Percentiles rank a stretch among this genome's conserved stretches.
Evolutionary conservation across 805 yeast species (phyloP).

Genomic region (Yarrowia deformans): DNA sequence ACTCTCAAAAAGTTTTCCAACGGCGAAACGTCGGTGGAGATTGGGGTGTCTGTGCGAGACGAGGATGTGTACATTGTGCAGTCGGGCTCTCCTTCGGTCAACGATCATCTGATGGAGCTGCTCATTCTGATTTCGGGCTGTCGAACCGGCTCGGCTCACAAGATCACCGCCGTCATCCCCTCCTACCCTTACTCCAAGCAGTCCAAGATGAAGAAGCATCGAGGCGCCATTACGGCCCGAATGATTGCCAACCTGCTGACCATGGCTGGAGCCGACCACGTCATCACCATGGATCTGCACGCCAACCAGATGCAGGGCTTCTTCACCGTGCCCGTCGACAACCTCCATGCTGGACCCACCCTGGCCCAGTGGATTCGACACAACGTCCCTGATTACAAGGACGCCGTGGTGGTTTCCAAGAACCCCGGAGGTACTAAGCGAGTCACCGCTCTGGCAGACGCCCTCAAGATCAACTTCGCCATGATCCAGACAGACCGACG

Average conservation of each 20-base stretch:
- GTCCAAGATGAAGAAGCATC: conserved; percentile 96
- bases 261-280: conserved; percentile 99
- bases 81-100: conserved; percentile 83
- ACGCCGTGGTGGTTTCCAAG: conserved; percentile 94
- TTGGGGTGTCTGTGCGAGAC: conserved; percentile 93
- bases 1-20: conserved; percentile 90
- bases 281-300: conserved; percentile 92
- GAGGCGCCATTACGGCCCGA: conserved; percentile 98
- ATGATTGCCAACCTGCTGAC: conserved; percentile 92
- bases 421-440: conserved; percentile 99
- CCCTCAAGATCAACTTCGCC: conserved; percentile 93
- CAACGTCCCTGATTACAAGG: conserved; percentile 79
- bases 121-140: conserved; percentile 93
- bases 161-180: conserved; percentile 95
- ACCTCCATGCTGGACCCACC: conserved; percentile 94
- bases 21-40: conserved; percentile 96
- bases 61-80: conserved; percentile 96
- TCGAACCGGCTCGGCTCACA: conserved; percentile 97
- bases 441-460: conserved; percentile 97
- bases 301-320: conserved; percentile 99
- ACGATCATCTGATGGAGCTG: conserved; percentile 96
- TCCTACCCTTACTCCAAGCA: conserved; percentile 98
- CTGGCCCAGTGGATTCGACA: conserved; percentile 95
- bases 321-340: conserved; percentile 96
- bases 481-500: conserved; percentile 99